phyloP scores from a whole-genome alignment of 768 basidiomycete species.

The Termitomyces sp. region DNA sequence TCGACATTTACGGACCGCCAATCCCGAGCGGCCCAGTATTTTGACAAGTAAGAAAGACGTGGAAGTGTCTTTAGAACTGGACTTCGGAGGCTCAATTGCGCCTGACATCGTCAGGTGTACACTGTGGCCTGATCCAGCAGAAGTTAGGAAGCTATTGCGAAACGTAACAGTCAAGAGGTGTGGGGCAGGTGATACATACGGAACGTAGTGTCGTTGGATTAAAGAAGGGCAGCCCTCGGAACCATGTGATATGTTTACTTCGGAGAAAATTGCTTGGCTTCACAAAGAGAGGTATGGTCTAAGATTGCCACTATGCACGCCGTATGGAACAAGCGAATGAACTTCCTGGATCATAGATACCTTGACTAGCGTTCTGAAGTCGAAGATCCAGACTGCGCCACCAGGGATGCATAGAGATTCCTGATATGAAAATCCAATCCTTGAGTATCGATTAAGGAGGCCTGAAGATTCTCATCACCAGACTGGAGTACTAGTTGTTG shows the following conservation, averaged over 20 bases:
- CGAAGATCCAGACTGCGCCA: background rate
- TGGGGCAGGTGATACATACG: constrained; percentile 1
- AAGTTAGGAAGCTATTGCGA: background rate
- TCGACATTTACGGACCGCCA: background rate
- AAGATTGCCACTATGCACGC: background rate
- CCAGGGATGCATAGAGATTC: background rate
- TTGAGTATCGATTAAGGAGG: no score
- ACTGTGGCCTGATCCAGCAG: background rate
- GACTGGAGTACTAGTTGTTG: no score
- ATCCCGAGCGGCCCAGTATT: background rate
- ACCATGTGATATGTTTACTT: background rate
- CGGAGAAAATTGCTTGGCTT: background rate
- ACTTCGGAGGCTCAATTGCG: background rate
- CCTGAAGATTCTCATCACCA: background rate
- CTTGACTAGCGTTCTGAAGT: background rate
- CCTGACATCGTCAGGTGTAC: background rate
- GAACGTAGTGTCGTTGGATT: background rate
- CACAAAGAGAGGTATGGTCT: background rate
- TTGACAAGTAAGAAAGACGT: background rate
- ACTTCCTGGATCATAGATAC: background rate
- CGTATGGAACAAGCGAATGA: background rate
- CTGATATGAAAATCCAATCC: background rate
- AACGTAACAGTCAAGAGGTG: background rate
- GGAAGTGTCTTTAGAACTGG: background rate
- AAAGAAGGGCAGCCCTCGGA: background rate